Conservation (phyloP, 495 filamentous ascomycete genomes). For the Baudoinia panamericana region DNA sequence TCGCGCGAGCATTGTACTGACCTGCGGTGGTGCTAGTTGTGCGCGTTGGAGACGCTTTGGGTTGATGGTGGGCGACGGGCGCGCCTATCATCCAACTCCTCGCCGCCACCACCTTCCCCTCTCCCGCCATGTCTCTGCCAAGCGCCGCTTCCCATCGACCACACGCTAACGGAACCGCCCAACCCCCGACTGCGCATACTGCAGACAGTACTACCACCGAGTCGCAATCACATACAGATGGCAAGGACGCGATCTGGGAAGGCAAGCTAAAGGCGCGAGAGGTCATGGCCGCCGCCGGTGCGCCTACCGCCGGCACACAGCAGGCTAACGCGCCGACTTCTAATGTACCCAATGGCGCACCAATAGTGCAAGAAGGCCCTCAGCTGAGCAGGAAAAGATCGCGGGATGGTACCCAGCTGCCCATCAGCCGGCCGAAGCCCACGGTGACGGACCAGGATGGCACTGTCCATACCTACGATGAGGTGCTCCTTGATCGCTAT, state of each 20-base stretch:
- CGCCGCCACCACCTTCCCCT: background rate
- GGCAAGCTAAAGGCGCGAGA: constrained; percentile 48
- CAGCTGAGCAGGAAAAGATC: constrained; percentile 44
- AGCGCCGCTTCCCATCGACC: constrained; percentile 3
- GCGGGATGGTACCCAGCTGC: constrained; percentile 41
- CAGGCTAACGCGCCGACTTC: constrained; percentile 3
- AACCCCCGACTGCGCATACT: too few species aligned
- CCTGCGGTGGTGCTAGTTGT: too few species aligned
- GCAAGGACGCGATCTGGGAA: constrained; percentile 35
- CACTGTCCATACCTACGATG: constrained; percentile 23
- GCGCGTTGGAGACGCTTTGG: too few species aligned
- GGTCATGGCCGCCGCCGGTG: constrained; percentile 40
- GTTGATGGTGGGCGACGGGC: too few species aligned
- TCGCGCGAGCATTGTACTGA: too few species aligned
- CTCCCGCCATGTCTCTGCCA: background rate
- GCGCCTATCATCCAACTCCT: background rate
- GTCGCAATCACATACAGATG: constrained; percentile 2
- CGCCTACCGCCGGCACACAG: constrained; percentile 15
- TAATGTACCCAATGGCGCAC: constrained; percentile 31
- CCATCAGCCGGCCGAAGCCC: constrained; percentile 7
- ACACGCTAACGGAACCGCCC: constrained; percentile 12
- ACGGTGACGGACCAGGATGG: constrained; percentile 14
- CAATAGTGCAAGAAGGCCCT: constrained; percentile 13
- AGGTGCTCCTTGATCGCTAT: constrained; percentile 53
- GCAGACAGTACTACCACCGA: constrained; percentile 10